phyloP scores from a whole-genome alignment of 768 basidiomycete genomes.

The Jaapia argillacea region DNA sequence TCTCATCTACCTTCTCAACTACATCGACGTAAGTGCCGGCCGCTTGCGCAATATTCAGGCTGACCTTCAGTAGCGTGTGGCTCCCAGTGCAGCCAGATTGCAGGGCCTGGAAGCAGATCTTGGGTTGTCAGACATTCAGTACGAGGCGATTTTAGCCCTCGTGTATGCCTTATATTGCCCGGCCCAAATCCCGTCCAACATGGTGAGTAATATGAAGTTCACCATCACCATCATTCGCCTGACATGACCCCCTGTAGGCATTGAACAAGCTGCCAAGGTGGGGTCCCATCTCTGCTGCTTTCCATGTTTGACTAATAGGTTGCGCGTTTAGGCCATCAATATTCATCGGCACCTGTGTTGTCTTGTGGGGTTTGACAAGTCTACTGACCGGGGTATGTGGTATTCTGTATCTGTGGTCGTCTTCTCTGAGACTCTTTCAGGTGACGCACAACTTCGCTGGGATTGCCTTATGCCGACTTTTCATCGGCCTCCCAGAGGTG shows the following conservation, averaged over 20 bases:
- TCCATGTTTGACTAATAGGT: not conserved
- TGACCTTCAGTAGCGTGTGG: slow-evolving; percentile 1
- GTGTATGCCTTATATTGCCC: slow-evolving; percentile 65
- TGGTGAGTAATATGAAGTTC: slow-evolving; percentile 8
- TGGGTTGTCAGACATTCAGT: slow-evolving; percentile 49
- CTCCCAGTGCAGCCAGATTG: slow-evolving; percentile 54
- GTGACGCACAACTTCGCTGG: not conserved
- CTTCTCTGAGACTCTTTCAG: slow-evolving; percentile 12
- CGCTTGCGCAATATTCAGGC: not conserved
- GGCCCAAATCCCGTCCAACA: slow-evolving; percentile 55
- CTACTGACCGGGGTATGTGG: slow-evolving; percentile 17
- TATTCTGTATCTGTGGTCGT: slow-evolving; percentile 15
- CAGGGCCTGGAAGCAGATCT: slow-evolving; percentile 66
- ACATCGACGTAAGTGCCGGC: slow-evolving; percentile 41
- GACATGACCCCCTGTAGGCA: not conserved
- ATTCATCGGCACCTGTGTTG: slow-evolving; percentile 59
- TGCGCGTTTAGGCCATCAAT: slow-evolving; percentile 50
- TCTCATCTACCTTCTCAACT: slow-evolving; percentile 56
- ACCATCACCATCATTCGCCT: not conserved
- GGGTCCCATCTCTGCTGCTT: not conserved
- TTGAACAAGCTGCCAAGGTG: not conserved
- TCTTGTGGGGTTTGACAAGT: slow-evolving; percentile 53
- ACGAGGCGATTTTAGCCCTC: slow-evolving; percentile 56
- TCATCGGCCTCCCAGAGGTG: slow-evolving; percentile 14
- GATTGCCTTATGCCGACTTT: not conserved